Evolutionary conservation across 2,329 filamentous ascomycete species (phyloP), one percentile per base, ranked within the genome.

Genomic region (Coniochaeta hoffmannii): DNA sequence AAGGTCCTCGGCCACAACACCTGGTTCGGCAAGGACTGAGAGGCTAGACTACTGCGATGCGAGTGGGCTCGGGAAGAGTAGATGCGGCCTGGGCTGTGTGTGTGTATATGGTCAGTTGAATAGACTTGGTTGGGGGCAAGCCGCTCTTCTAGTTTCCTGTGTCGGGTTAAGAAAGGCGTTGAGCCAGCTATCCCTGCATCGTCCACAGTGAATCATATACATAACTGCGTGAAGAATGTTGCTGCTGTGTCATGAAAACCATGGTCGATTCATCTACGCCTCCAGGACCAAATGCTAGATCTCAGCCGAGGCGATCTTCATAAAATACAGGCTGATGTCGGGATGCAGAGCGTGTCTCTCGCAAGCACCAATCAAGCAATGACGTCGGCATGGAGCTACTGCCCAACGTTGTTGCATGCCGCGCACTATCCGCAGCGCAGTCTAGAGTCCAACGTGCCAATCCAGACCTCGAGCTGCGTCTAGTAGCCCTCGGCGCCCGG

Each of bases 1-100:
- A 84, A 88, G 76, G 75, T 88, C 61, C 69, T 85, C 60, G 89
- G 89, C 66, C 83, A 92, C 80, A 92, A 90, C 82, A 89, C 85
- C 59, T 91, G 85, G 85, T 89, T 83, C 66, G 74, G 78, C 68
- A 78, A 81, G 71, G 67, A 74, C 62, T 83, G 79, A 68, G 79
- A 68, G 50, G 15, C 11, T 55, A 15, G 11, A 9, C 28, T 50
- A n/a, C 15, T 31, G 5, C 12, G 11, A 8, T 2, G 8, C 5
- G 28, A 50, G 19, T 49, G 24, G 46, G 4, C 4, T 3, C n/a
- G 10, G 12, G 24, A 28, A 34, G 28, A 5, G 28, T 11, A 32
- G 17, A 4, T 3, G 14, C 24, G 22, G 55, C 24, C 15, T 17
- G n/a, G 22, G 35, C 22, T 46, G 28, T 53, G n/a, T 11, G n/a